Evolutionary conservation across 2,329 filamentous ascomycete species (phyloP).

Genomic region (Aureobasidium zeae): DNA sequence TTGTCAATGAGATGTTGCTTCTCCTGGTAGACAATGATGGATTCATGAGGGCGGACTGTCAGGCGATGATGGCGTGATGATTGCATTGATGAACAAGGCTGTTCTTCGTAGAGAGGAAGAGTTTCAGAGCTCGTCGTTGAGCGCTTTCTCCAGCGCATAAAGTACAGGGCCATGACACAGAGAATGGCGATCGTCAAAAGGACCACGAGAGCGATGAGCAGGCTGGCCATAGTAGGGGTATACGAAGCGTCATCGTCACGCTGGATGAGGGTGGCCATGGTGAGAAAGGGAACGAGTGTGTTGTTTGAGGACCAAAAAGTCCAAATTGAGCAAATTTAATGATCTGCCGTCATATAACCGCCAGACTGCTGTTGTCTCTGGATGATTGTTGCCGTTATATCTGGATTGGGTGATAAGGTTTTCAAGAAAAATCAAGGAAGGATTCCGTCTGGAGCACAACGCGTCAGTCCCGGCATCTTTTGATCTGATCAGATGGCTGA

Average conservation of each 20-base stretch:
- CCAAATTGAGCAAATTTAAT: slow-evolving; percentile 2
- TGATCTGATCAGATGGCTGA: too few relatives aligned
- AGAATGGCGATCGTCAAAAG: slow-evolving; percentile 65
- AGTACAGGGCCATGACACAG: slow-evolving; percentile 57
- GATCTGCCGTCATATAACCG: slow-evolving; percentile 5
- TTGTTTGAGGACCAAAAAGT: neutral
- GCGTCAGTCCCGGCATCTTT: too few relatives aligned
- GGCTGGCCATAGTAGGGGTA: slow-evolving; percentile 57
- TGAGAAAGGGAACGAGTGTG: slow-evolving; percentile 7
- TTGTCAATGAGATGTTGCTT: slow-evolving; percentile 71
- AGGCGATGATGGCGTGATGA: slow-evolving; percentile 43
- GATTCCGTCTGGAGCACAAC: too few relatives aligned
- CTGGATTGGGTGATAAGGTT: slow-evolving; percentile 7
- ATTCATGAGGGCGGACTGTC: slow-evolving; percentile 50
- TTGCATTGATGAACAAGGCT: slow-evolving; percentile 29
- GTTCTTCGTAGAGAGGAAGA: slow-evolving; percentile 60
- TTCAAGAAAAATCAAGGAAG: too few relatives aligned
- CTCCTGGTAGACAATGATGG: slow-evolving; percentile 67
- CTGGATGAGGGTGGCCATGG: slow-evolving; percentile 38
- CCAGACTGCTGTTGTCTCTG: neutral
- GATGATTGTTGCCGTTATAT: slow-evolving; percentile 5
- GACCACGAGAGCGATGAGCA: slow-evolving; percentile 70
- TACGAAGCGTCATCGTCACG: slow-evolving; percentile 45
- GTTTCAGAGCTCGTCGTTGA: slow-evolving; percentile 44
- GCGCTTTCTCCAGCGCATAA: slow-evolving; percentile 59